phyloP scores from a whole-genome alignment of 2,329 filamentous ascomycete species.

The Eutypa lata region DNA sequence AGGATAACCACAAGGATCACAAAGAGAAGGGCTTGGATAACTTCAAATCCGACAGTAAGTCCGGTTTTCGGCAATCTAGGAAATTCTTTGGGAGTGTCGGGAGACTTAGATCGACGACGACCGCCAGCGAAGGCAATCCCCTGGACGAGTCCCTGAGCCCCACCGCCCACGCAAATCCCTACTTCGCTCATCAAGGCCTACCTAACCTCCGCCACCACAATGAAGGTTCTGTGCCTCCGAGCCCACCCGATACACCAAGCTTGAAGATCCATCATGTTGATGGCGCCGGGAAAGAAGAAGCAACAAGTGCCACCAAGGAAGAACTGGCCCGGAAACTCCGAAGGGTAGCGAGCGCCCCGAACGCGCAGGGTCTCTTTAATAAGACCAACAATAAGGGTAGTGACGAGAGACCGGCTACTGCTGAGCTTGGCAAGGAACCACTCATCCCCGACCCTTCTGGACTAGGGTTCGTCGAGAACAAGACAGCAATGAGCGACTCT shows the following conservation, averaged over 20 bases:
- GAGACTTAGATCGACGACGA: slow-evolving; percentile 84
- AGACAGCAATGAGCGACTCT: slow-evolving; percentile 35
- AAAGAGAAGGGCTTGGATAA: slow-evolving; percentile 31
- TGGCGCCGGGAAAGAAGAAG: slow-evolving; percentile 61
- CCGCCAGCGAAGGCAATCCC: slow-evolving; percentile 87
- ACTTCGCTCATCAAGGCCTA: slow-evolving; percentile 94
- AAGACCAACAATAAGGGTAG: slow-evolving; percentile 54
- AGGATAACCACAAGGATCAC: slow-evolving; percentile 23
- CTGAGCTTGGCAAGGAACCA: slow-evolving; percentile 82
- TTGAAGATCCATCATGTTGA: slow-evolving; percentile 70
- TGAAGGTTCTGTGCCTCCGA: slow-evolving; percentile 86
- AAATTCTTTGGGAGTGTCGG: slow-evolving; percentile 85
- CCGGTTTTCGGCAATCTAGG: slow-evolving; percentile 75
- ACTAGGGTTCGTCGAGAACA: slow-evolving; percentile 45
- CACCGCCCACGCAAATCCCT: slow-evolving; percentile 92
- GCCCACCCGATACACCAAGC: slow-evolving; percentile 84
- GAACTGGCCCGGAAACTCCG: slow-evolving; percentile 90
- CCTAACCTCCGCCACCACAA: slow-evolving; percentile 93
- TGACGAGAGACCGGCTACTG: slow-evolving; percentile 73
- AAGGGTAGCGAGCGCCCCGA: slow-evolving; percentile 92
- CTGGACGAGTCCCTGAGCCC: slow-evolving; percentile 88
- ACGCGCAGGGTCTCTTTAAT: slow-evolving; percentile 87
- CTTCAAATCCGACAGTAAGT: slow-evolving; percentile 59
- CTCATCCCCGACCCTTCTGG: slow-evolving; percentile 52
- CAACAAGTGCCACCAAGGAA: slow-evolving; percentile 80